These are phyloP conservation scores for Beauveria brongniartii DNA, from an alignment of 2,329 filamentous ascomycete genomes.

Conservation along the genomic window DNA sequence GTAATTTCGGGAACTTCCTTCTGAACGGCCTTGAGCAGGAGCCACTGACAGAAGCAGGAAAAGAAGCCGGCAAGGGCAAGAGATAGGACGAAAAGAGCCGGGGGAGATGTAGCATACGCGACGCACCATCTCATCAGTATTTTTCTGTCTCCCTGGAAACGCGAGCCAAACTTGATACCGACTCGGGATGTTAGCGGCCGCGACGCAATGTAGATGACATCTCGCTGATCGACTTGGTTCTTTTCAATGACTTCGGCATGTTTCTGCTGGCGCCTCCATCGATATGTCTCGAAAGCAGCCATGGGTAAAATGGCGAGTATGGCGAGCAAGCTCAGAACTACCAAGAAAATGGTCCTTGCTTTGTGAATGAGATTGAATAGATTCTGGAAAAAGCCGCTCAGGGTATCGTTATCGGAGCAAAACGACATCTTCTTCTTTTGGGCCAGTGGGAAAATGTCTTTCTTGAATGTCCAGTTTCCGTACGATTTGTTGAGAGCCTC, in stretches of 20 bases:
- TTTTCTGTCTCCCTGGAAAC: constrained; percentile 58
- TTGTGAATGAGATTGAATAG: constrained; percentile 59
- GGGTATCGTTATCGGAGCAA: constrained; percentile 76
- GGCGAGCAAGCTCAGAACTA: constrained; percentile 63
- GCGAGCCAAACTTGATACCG: constrained; percentile 62
- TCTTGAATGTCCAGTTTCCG: constrained; percentile 69
- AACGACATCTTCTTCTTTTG: constrained; percentile 76
- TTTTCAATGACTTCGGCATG: constrained; percentile 58
- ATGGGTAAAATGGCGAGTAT: constrained; percentile 68
- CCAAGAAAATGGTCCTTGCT: constrained; percentile 68
- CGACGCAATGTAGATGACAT: constrained; percentile 81
- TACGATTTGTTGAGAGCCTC: constrained; percentile 62
- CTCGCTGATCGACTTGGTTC: constrained; percentile 69
- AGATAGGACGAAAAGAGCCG: constrained; percentile 78
- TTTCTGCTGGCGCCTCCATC: constrained; percentile 66
- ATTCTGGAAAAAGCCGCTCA: constrained; percentile 74
- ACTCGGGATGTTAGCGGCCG: constrained; percentile 65
- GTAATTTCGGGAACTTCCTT: constrained; percentile 69
- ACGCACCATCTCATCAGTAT: constrained; percentile 74
- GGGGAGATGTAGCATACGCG: constrained; percentile 77
- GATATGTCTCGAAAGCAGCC: constrained; percentile 70
- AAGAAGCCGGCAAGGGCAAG: constrained; percentile 76
- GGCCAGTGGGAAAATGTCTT: constrained; percentile 71
- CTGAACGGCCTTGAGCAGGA: constrained; percentile 66
- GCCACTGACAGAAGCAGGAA: constrained; percentile 72